A percentile compares a stretch with the other conserved stretches of the same genome.
phyloP scores from a whole-genome alignment of 2,329 filamentous ascomycete genomes.

The Trichoderma oligosporum region DNA sequence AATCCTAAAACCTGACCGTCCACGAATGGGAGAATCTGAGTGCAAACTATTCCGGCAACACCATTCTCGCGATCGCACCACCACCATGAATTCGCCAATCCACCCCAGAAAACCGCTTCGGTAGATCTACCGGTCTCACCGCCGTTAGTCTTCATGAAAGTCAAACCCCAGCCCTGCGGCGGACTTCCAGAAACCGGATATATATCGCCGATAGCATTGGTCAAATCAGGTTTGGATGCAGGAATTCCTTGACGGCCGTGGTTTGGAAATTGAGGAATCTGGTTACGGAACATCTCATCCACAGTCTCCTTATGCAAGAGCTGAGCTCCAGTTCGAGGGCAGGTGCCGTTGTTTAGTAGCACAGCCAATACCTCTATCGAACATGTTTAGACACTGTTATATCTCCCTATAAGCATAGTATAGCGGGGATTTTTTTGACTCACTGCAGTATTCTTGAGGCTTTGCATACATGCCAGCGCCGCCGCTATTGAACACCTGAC shows the following conservation, averaged over 20 bases:
- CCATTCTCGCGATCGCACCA: conserved; percentile 11
- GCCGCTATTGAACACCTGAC: background rate
- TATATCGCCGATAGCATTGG: background rate
- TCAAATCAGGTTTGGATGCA: background rate
- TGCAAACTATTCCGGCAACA: conserved; percentile 8
- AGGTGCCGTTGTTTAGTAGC: conserved; percentile 4
- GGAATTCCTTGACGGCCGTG: background rate
- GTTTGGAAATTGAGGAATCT: conserved; percentile 9
- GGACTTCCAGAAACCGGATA: background rate
- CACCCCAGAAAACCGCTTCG: background rate
- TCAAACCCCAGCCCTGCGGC: conserved; percentile 10
- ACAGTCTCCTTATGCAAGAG: background rate
- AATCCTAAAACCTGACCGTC: background rate
- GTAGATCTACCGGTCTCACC: background rate
- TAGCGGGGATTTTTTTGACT: background rate
- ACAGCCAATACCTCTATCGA: conserved; percentile 1
- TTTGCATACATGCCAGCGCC: conserved; percentile 7
- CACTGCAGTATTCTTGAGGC: conserved; percentile 14
- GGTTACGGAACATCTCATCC: conserved; percentile 15
- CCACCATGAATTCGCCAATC: conserved; percentile 4
- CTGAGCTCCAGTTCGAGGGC: background rate
- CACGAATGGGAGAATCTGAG: conserved; percentile 1
- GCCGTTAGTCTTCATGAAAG: conserved; percentile 4
- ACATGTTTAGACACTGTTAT: background rate
- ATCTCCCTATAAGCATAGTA: background rate